Percentiles rank a stretch among this genome's conserved stretches.
These are phyloP conservation scores for Ceratobasidium sp. DNA, from an alignment of 1,284 basidiomycete species.

Conservation along the genomic window DNA sequence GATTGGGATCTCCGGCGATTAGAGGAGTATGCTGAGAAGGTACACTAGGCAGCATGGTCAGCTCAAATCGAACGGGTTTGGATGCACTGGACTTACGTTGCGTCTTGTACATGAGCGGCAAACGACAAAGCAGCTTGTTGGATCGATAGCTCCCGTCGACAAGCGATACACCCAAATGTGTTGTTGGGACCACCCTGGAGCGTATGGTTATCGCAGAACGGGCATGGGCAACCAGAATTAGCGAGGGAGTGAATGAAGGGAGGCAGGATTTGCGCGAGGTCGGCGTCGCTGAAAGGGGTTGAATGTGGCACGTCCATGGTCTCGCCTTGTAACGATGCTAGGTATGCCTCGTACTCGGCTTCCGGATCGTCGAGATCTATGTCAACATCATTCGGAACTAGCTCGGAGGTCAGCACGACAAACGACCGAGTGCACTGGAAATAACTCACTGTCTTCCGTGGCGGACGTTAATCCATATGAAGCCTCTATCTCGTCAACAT, in stretches of 20 bases:
- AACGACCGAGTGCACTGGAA: no score
- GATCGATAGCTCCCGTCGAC: background rate
- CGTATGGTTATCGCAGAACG: conserved; percentile 18
- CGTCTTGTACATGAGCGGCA: conserved; percentile 14
- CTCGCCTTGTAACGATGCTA: background rate
- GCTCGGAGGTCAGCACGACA: background rate
- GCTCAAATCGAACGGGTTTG: background rate
- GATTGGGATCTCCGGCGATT: conserved; percentile 29
- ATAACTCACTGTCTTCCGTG: conserved; percentile 18
- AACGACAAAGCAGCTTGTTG: conserved; percentile 19
- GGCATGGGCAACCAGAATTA: conserved; percentile 22
- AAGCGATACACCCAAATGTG: conserved; percentile 19
- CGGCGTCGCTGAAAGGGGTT: background rate
- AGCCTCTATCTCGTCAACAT: conserved; percentile 31
- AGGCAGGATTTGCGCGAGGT: conserved; percentile 33
- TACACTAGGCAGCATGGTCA: background rate
- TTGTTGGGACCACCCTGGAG: conserved; percentile 30
- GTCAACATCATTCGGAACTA: conserved; percentile 26
- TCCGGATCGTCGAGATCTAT: conserved; percentile 27
- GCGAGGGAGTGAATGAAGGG: conserved; percentile 21
- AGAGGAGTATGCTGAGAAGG: conserved; percentile 29
- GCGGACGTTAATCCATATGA: conserved; percentile 8
- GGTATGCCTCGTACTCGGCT: conserved; percentile 30
- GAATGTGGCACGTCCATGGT: background rate
- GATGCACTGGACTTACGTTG: background rate